phyloP scores from a whole-genome alignment of 768 basidiomycete species.

The Macrolepiota dolichaula region DNA sequence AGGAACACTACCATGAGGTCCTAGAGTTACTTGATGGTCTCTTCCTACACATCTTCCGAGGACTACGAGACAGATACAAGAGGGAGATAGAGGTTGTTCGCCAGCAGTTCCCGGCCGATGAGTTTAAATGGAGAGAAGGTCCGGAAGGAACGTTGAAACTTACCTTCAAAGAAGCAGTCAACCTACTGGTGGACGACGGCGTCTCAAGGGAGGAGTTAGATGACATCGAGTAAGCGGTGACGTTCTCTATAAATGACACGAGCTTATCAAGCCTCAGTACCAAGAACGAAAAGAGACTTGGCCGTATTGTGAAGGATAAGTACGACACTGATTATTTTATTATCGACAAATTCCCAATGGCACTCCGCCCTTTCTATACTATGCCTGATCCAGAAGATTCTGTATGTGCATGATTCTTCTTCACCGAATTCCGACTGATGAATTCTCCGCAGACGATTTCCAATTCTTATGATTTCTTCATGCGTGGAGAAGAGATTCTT shows the following conservation, averaged over 20 bases:
- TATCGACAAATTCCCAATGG: constrained; percentile 98
- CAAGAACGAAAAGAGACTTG: constrained; percentile 92
- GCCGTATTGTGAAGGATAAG: constrained; percentile 84
- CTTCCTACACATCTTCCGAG: constrained; percentile 83
- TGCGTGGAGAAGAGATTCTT: constrained; percentile 98
- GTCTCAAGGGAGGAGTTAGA: constrained; percentile 75
- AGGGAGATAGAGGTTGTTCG: constrained; percentile 81
- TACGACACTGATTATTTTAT: constrained; percentile 99
- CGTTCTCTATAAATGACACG: background rate
- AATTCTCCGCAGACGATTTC: constrained; percentile 64
- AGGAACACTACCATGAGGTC: constrained; percentile 98
- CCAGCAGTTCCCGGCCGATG: constrained; percentile 91
- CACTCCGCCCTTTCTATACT: constrained; percentile 96
- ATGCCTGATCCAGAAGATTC: constrained; percentile 96
- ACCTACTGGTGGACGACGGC: constrained; percentile 84
- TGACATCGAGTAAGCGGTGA: constrained; percentile 74
- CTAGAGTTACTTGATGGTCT: constrained; percentile 88
- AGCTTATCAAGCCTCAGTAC: constrained; percentile 52
- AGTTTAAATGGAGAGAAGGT: constrained; percentile 92
- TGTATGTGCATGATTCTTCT: constrained; percentile 40
- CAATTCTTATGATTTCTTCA: constrained; percentile 99
- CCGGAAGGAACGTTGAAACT: constrained; percentile 85
- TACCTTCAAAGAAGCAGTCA: constrained; percentile 84
- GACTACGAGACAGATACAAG: constrained; percentile 69
- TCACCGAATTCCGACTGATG: constrained; percentile 1